Evolutionary conservation across 1,284 basidiomycete species (phyloP).

Genomic region (Macrocystidia cucumis): DNA sequence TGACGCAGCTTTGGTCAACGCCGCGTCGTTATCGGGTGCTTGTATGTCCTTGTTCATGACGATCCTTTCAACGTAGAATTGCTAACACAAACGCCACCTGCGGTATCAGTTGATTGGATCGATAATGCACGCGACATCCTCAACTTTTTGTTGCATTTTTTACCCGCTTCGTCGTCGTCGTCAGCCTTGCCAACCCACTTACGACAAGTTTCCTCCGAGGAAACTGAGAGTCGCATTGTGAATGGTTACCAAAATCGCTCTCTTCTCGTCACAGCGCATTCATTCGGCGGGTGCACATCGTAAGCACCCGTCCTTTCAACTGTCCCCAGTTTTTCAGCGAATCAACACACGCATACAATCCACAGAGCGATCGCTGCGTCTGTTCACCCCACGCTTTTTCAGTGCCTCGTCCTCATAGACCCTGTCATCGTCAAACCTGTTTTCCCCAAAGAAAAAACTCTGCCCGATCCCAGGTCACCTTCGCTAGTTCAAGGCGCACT

Average conservation of each 20-base stretch:
- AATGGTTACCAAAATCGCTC: slow-evolving; percentile 39
- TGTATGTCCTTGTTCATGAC: slow-evolving; percentile 30
- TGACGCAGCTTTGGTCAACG: slow-evolving; percentile 65
- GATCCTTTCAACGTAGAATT: too few relatives aligned
- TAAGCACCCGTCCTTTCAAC: slow-evolving; percentile 25
- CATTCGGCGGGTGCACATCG: slow-evolving; percentile 71
- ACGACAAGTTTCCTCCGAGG: slow-evolving; percentile 30
- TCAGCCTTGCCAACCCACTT: slow-evolving; percentile 41
- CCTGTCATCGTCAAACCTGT: slow-evolving; percentile 55
- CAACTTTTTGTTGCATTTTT: slow-evolving; percentile 57
- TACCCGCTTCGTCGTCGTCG: slow-evolving; percentile 33
- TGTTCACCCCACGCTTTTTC: slow-evolving; percentile 61
- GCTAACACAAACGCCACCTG: too few relatives aligned
- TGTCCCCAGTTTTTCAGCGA: too few relatives aligned
- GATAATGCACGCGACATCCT: slow-evolving; percentile 69
- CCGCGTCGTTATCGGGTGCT: slow-evolving; percentile 38
- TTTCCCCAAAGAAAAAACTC: slow-evolving; percentile 6
- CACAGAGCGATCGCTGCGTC: slow-evolving; percentile 52
- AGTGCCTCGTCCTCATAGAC: slow-evolving; percentile 72
- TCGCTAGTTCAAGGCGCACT: slow-evolving; percentile 40
- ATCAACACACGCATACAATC: slow-evolving; percentile 1
- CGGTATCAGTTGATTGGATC: slow-evolving; percentile 69
- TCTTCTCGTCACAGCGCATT: slow-evolving; percentile 73
- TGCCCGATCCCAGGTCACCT: slow-evolving; percentile 8
- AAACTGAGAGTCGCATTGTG: slow-evolving; percentile 30